Evolutionary conservation across 2,329 filamentous ascomycete species (phyloP).

Genomic region (Xylariaceae sp.): DNA sequence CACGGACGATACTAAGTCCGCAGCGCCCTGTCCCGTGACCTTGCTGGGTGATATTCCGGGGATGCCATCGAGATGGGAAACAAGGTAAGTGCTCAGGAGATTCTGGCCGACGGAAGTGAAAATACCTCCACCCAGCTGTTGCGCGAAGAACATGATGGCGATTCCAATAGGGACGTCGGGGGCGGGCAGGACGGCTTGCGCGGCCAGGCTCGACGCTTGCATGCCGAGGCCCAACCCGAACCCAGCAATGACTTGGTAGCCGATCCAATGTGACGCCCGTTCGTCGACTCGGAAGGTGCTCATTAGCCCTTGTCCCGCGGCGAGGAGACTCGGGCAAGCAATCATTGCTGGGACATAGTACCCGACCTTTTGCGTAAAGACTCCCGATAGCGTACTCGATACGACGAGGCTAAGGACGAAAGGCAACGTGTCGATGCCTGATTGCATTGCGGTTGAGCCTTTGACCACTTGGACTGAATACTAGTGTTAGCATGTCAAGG

Average conservation of each 20-base stretch:
- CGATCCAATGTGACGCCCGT: conserved; percentile 50
- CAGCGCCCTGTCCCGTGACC: conserved; percentile 37
- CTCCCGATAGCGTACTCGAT: conserved; percentile 44
- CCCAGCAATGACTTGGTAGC: conserved; percentile 53
- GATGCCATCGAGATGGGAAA: conserved; percentile 26
- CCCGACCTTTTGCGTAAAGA: conserved; percentile 46
- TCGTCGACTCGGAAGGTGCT: conserved; percentile 48
- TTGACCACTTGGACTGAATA: conserved; percentile 48
- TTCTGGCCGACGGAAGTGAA: conserved; percentile 43
- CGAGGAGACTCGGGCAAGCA: conserved; percentile 42
- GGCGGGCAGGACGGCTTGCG: conserved; percentile 37
- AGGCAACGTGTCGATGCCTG: conserved; percentile 53
- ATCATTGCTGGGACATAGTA: conserved; percentile 58
- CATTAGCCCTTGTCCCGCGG: conserved; percentile 51
- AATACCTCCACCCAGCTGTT: conserved; percentile 42
- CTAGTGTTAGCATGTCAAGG: conserved; percentile 17
- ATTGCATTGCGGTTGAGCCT: conserved; percentile 45
- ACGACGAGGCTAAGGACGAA: conserved; percentile 51
- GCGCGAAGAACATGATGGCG: conserved; percentile 41
- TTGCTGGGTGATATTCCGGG: conserved; percentile 31
- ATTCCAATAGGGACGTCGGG: conserved; percentile 42
- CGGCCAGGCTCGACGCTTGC: conserved; percentile 51
- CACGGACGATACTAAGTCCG: conserved; percentile 47
- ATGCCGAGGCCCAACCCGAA: conserved; percentile 55
- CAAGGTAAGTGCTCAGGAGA: conserved; percentile 33